phyloP scores from a whole-genome alignment of 1,284 basidiomycete species.

The Apiotrichum sp. region DNA sequence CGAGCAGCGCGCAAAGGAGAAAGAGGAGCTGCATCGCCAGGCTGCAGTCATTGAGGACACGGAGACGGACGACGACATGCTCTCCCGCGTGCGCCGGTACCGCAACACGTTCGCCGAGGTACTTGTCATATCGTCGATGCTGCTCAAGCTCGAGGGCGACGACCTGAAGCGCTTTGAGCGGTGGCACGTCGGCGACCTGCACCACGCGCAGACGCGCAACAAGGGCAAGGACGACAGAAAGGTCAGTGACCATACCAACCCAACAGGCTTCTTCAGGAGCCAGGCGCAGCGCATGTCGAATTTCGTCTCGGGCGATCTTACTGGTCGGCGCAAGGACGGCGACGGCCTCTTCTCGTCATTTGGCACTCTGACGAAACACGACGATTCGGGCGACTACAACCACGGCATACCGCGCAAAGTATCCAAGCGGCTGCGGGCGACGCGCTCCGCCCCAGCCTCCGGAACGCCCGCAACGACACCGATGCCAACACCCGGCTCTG shows the following conservation, averaged over 20 bases:
- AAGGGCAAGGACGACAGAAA: not conserved
- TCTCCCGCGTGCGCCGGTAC: slow-evolving; percentile 32
- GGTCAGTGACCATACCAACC: not conserved
- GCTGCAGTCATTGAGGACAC: slow-evolving; percentile 4
- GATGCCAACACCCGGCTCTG: too few relatives aligned
- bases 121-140: slow-evolving; percentile 39
- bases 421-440: too few relatives aligned
- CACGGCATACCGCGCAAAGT: not conserved
- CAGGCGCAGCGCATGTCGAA: too few relatives aligned
- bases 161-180: slow-evolving; percentile 42
- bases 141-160: slow-evolving; percentile 43
- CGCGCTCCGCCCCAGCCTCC: too few relatives aligned
- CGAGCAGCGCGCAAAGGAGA: not conserved
- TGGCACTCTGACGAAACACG: not conserved
- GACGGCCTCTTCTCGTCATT: not conserved
- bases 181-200: slow-evolving; percentile 15
- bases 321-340: too few relatives aligned
- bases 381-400: not conserved
- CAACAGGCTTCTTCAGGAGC: too few relatives aligned
- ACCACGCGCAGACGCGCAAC: not conserved
- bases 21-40: not conserved
- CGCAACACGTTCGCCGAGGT: slow-evolving; percentile 45
- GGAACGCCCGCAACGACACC: too few relatives aligned
- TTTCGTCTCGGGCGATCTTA: too few relatives aligned
- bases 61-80: slow-evolving; percentile 20